Evolutionary conservation across 257 asterid genomes (phyloP), one percentile per base, ranked within the genome.

Genomic region (Lantana camara): DNA sequence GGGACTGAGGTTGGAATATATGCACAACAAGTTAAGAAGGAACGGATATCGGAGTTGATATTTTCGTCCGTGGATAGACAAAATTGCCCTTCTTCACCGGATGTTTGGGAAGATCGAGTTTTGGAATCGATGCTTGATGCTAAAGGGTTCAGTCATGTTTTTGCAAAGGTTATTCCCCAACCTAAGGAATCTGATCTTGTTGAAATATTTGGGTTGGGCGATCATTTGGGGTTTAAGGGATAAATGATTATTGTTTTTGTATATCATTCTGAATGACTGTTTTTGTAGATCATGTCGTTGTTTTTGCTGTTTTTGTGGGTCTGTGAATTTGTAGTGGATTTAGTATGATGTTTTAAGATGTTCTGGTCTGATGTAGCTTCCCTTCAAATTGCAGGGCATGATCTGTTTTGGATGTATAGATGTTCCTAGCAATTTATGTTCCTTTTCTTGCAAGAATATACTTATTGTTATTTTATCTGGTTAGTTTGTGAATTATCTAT

Each of bases 141-240:
- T 48, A 46, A 65, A 1, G 53, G 21, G 15, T 60, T 80, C 27
- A 48, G 37, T 11, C 44, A 22, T 6, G 76, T 73, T 21, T 76
- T 84, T 32, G 84, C 80, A 15, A 76, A 72, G 71, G 59, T 82
- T 15, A 74, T 84, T 57, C 70, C 50, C 62, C 83, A 84, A 38
- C 89, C 91, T 1, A 84, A 74, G 51, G 79, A 68, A 60, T 70
- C 73, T 21, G 80, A 76, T 9, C 70, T 77, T 16, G 62, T 77
- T 11, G 57, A 61, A 21, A 72, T 57, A 13, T 82, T 73, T 21
- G 74, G 68, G 40, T 10, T 69, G 37, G 63, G 52, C 9, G 71
- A 64, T 40, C 5, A 27, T 2, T 27, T n/a, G n/a, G n/a, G n/a
- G n/a, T n/a, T n/a, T n/a, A n/a, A n/a, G n/a, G n/a, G n/a, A n/a